phyloP scores from a whole-genome alignment of 352 stramenopile species.

The Plasmopara halstedii region DNA sequence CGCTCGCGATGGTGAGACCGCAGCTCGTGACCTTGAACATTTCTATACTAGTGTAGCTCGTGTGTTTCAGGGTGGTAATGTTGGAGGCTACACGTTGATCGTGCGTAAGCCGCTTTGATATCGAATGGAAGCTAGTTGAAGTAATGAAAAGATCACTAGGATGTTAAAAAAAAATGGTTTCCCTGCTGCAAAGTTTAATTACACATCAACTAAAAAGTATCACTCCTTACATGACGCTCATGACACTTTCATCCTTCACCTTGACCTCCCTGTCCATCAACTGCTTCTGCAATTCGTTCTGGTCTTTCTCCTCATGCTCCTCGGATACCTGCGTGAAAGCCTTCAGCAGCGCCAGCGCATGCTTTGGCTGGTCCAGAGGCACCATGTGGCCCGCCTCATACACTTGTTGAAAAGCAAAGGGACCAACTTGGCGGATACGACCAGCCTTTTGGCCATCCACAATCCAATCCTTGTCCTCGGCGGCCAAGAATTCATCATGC shows the following conservation, averaged over 20 bases:
- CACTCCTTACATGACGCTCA: conserved; percentile 29
- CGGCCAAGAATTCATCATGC: conserved; percentile 39
- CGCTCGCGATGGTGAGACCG: conserved; percentile 40
- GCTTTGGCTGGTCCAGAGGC: conserved; percentile 90
- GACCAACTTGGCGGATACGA: conserved; percentile 45
- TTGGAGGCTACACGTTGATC: conserved; percentile 56
- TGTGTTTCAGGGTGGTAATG: conserved; percentile 47
- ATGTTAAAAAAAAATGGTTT: conserved; percentile 4
- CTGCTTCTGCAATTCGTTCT: conserved; percentile 13
- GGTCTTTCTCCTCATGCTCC: conserved; percentile 14
- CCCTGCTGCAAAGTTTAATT: too few relatives aligned
- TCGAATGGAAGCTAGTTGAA: conserved; percentile 12
- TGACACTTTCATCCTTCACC: conserved; percentile 29
- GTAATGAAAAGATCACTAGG: too few relatives aligned
- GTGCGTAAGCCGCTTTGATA: conserved; percentile 27
- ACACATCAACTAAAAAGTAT: too few relatives aligned
- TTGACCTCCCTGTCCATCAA: conserved; percentile 18
- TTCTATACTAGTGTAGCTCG: conserved; percentile 61
- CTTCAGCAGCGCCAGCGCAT: conserved; percentile 92
- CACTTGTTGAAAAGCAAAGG: conserved; percentile 93
- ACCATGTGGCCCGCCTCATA: conserved; percentile 96
- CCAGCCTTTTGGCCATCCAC: conserved; percentile 56
- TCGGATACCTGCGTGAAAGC: conserved; percentile 63
- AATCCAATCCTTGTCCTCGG: conserved; percentile 49
- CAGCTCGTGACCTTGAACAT: conserved; percentile 49